Base-by-base conservation (phyloP, 192 early-diverging fungal genomes). In the Coemansia sp. region DNA sequence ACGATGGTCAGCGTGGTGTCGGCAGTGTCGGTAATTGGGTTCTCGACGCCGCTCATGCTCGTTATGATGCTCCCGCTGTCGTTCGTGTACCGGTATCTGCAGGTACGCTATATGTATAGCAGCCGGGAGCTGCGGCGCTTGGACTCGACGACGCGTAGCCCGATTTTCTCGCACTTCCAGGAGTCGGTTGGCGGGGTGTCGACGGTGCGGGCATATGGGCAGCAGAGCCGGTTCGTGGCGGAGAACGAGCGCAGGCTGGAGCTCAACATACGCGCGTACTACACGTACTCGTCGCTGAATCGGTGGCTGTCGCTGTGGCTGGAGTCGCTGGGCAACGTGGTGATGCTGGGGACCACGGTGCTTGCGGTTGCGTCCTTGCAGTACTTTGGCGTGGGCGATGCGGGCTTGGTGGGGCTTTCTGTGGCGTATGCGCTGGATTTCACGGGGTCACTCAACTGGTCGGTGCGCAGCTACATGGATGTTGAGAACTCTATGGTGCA, bases 41-140 rank as follows among this genome's bases (percentile, higher is more conserved):
- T 79, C 14, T 72, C 75, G 13, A 77, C 87, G 39, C 94, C 95
- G 7, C 69, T 85, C 21, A 95, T 98, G 75, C 69, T 89, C 39
- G 79, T 84, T 9, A 79, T 93, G 0, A 76, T 95, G 64, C 75
- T 90, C n/a, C 91, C 93, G n/a, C 85, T 98, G 41, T 57, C 94
- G 6, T 75, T 87, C 34, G 50, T 93, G 35, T 95, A 96, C 79
- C 91, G 89, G 62, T 84, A 86, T 33, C 75, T 92, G 1, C 92
- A 93, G 57, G 63, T 81, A 33, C 85, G 92, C 63, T 98, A 95
- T 72, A 86, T 93, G 27, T 78, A 83, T 8, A 89, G 90, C 21
- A 92, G 89, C 8, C 91, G 94, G 34, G 94, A 97, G 79, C 71
- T 97, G 57, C 92, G 94, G 63, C 91, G 93, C 16, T 73, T 98